Conservation (phyloP, 1,284 basidiomycete genomes). For the Trichosporon ovoides region DNA sequence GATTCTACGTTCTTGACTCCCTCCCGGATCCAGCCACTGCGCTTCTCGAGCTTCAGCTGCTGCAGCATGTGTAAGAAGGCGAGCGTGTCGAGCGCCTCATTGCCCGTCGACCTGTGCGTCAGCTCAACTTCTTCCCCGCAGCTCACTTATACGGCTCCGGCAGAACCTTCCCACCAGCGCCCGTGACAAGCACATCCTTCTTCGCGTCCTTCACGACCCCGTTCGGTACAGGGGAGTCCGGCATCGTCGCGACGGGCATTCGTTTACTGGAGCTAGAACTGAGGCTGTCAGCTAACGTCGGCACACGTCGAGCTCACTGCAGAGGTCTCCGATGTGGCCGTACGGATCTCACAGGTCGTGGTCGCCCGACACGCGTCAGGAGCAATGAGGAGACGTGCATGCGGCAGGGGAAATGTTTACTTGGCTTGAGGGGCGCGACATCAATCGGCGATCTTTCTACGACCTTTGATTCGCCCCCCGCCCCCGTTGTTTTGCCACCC, state of each 20-base stretch:
- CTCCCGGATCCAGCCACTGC: conserved; percentile 88
- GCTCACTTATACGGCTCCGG: conserved; percentile 22
- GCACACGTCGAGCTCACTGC: too few relatives aligned
- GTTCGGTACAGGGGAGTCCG: neutral
- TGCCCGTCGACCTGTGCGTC: conserved; percentile 54
- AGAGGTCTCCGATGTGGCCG: neutral
- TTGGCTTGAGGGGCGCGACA: neutral
- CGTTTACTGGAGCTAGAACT: neutral
- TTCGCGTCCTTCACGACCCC: neutral
- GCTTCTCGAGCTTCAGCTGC: conserved; percentile 84
- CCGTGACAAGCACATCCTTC: conserved; percentile 8
- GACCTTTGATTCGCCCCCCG: neutral
- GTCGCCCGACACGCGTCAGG: neutral
- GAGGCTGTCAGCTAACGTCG: neutral
- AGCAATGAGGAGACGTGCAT: neutral
- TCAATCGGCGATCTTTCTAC: too few relatives aligned
- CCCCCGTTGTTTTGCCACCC: neutral
- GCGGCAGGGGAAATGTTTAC: neutral
- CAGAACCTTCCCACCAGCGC: conserved; percentile 19
- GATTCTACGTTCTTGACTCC: conserved; percentile 72
- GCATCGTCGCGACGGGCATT: neutral
- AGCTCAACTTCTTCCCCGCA: neutral
- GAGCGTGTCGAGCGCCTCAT: conserved; percentile 61
- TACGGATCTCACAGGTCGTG: neutral
- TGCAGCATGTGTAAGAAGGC: conserved; percentile 86